These are phyloP conservation scores for Glomus cerebriforme DNA, from an alignment of 192 early-diverging fungal genomes.

Conservation along the genomic window DNA sequence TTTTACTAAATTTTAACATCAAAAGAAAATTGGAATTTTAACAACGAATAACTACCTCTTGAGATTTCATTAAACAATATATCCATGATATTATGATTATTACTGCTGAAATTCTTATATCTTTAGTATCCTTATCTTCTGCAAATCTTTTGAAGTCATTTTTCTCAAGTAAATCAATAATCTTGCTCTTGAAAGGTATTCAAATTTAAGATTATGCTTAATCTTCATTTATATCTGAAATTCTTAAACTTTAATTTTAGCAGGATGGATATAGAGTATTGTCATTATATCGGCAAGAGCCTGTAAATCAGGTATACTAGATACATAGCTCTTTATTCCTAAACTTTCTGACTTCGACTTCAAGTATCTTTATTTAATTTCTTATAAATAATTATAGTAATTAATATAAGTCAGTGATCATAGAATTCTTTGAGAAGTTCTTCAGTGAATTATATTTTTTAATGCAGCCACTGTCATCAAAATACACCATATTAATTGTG, in stretches of 20 bases:
- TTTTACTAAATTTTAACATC: no score
- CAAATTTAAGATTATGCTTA: constrained; percentile 74
- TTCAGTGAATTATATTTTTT: constrained; percentile 74
- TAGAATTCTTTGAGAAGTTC: constrained; percentile 90
- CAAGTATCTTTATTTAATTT: no score
- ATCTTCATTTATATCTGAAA: constrained; percentile 92
- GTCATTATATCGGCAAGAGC: no score
- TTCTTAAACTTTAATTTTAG: no score
- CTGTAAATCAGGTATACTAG: no score
- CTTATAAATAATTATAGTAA: no score
- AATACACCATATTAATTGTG: constrained; percentile 89
- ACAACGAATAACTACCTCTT: background rate
- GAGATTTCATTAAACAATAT: background rate
- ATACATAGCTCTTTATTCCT: constrained; percentile 92
- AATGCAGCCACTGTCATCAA: constrained; percentile 89
- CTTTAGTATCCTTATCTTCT: background rate
- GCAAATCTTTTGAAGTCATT: background rate
- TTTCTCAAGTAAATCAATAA: constrained; percentile 73
- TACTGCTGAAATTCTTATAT: no score
- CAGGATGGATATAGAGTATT: no score
- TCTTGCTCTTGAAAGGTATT: constrained; percentile 81
- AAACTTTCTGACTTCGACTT: constrained; percentile 65
- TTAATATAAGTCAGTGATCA: constrained; percentile 59
- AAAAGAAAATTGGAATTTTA: no score
- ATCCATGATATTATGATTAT: no score